Evolutionary conservation across 331 rosid species (phyloP).

Genomic region (Rhamnella rubrinervis): DNA sequence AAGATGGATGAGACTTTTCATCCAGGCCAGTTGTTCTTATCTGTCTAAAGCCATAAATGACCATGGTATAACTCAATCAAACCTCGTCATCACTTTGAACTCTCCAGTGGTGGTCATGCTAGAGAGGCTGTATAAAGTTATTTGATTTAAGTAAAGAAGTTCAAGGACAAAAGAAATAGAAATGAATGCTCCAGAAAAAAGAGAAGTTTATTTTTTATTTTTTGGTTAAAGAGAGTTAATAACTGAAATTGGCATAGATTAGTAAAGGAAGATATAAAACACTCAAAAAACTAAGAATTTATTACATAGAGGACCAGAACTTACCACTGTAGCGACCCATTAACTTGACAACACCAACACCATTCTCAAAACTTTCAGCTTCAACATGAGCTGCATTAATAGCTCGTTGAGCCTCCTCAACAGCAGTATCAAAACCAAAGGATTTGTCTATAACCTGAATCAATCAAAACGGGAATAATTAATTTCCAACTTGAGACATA

Average conservation of each 20-base stretch:
- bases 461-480: constrained; percentile 3
- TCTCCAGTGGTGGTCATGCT: neutral
- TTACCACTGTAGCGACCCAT: constrained; percentile 57
- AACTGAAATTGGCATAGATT: no score
- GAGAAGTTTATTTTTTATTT: neutral
- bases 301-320: neutral
- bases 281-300: neutral
- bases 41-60: neutral
- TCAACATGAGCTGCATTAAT: constrained; percentile 58
- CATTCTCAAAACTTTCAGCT: constrained; percentile 49
- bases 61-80: neutral
- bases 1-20: no score
- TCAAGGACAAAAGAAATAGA: neutral
- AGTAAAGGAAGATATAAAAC: neutral
- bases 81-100: neutral
- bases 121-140: neutral
- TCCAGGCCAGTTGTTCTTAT: neutral
- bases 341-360: constrained; percentile 47
- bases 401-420: constrained; percentile 63
- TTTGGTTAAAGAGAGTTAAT: no score
- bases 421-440: constrained; percentile 53
- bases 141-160: neutral
- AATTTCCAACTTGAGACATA: neutral
- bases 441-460: constrained; percentile 58
- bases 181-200: neutral